These are phyloP conservation scores for Magnusiomyces paraingens DNA, from an alignment of 1,139 yeast genomes.

Conservation along the genomic window DNA sequence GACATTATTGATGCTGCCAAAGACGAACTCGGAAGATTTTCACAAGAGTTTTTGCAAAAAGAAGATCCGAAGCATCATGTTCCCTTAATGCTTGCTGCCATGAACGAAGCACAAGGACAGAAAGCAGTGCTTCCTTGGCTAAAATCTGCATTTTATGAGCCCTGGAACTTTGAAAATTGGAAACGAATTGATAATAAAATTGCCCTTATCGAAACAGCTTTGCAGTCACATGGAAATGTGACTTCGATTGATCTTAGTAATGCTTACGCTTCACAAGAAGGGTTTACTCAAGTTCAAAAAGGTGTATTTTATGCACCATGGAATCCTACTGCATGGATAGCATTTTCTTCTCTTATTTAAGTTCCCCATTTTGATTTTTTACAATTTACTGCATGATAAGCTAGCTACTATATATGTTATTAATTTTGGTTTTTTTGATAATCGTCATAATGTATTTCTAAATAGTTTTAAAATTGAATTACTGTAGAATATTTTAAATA, in stretches of 20 bases:
- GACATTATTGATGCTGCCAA: slow-evolving; percentile 56
- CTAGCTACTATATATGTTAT: too few species aligned
- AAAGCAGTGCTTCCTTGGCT: slow-evolving; percentile 46
- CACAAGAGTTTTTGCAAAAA: slow-evolving; percentile 48
- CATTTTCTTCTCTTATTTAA: slow-evolving; percentile 10
- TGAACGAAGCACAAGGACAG: slow-evolving; percentile 19
- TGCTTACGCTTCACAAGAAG: slow-evolving; percentile 41
- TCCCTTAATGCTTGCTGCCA: slow-evolving; percentile 50
- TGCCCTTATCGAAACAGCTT: slow-evolving; percentile 47
- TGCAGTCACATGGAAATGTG: slow-evolving; percentile 34
- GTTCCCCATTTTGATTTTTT: background rate
- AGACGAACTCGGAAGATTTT: slow-evolving; percentile 54
- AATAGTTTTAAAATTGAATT: too few species aligned
- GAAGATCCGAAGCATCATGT: slow-evolving; percentile 36
- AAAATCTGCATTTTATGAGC: slow-evolving; percentile 65
- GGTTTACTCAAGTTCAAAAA: slow-evolving; percentile 52
- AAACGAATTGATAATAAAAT: slow-evolving; percentile 46
- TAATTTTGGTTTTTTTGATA: too few species aligned
- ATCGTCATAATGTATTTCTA: too few species aligned
- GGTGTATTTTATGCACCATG: slow-evolving; percentile 48
- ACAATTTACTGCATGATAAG: too few species aligned
- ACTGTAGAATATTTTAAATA: too few species aligned
- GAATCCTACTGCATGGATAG: slow-evolving; percentile 25
- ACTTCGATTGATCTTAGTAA: slow-evolving; percentile 48
- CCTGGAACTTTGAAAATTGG: slow-evolving; percentile 68